Evolutionary conservation across 2,329 filamentous ascomycete species (phyloP).

Genomic region (Dothideomycetes sp.): DNA sequence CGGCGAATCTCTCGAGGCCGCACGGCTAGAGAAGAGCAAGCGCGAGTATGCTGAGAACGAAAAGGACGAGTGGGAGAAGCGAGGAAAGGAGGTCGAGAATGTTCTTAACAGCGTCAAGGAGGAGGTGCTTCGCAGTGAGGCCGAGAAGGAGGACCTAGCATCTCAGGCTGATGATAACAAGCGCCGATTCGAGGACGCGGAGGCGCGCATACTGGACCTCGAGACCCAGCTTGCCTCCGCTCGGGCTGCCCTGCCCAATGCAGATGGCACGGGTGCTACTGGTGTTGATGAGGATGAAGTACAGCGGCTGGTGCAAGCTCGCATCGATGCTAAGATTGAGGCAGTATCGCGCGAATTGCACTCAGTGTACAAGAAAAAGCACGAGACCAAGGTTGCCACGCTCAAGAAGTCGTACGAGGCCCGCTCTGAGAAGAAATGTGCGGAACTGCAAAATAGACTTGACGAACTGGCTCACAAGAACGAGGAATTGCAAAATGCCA

Average conservation of each 20-base stretch:
- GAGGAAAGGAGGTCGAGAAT: constrained; percentile 74
- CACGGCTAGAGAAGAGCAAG: constrained; percentile 63
- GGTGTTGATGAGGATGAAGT: constrained; percentile 33
- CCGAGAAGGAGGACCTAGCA: constrained; percentile 70
- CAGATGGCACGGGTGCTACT: constrained; percentile 13
- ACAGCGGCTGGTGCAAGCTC: constrained; percentile 38
- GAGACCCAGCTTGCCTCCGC: constrained; percentile 66
- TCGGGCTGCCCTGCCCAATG: constrained; percentile 18
- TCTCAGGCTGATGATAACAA: constrained; percentile 68
- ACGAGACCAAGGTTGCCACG: constrained; percentile 88
- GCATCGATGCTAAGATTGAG: constrained; percentile 86
- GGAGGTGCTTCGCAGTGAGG: constrained; percentile 66
- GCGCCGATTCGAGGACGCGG: constrained; percentile 62
- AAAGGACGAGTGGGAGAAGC: constrained; percentile 71
- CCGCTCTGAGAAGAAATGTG: constrained; percentile 79
- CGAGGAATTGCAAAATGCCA: constrained; percentile 54
- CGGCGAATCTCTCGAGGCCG: constrained; percentile 70
- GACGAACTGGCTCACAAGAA: constrained; percentile 63
- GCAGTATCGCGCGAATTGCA: constrained; percentile 67
- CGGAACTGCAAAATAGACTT: constrained; percentile 63
- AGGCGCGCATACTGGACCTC: constrained; percentile 30
- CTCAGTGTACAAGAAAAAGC: constrained; percentile 88
- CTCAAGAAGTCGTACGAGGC: constrained; percentile 73
- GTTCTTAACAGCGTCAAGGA: constrained; percentile 70
- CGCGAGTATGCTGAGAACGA: constrained; percentile 65